Evolutionary conservation across 2,329 filamentous ascomycete species (phyloP), one percentile per base, ranked within the genome.

Genomic region (Exutisphaerella laricina): DNA sequence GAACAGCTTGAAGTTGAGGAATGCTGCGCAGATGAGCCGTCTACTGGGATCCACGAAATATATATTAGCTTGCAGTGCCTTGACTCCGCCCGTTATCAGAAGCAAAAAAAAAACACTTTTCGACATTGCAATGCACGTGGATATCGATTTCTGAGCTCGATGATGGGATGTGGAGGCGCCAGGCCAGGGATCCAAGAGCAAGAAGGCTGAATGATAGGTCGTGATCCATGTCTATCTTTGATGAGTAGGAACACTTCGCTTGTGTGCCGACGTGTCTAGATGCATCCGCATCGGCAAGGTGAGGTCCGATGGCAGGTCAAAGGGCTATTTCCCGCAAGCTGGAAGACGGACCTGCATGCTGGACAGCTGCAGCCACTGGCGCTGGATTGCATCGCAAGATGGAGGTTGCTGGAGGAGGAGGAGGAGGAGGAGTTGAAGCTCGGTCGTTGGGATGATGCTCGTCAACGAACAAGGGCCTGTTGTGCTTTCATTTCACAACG

Each of bases 171-270:
- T 39, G 36, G 36, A 39, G 36, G 13, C 12, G 4, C 12, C 21
- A 13, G 36, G 25, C 23, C 30, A 18, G 36, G 36, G 36, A 39
- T 39, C 36, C 36, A 39, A 30, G 36, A 28, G 25, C 26, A 29
- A 5, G 36, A 18, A 23, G 30, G 36, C 18, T 39, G 29, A 26
- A 39, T 20, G 36, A 17, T 18, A 10, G 13, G n/a, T 17, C 30
- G 20, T 26, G 7, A 29, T 17, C 23, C 36, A 29, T 30, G 36
- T 26, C 21, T 12, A 30, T 4, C 8, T 18, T 26, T 39, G 25
- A 36, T 38, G 35, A 30, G 10, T n/a, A 16, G 23, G 13, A 25
- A 18, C 35, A 32, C 14, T 7, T 29, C 23, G 36, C 21, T 28
- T 39, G 36, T 39, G 13, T 29, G 25, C 23, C 21, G 14, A 1